Evolutionary conservation across 371 early-diverging fungal species (phyloP).

Genomic region (Coemansia sp.): DNA sequence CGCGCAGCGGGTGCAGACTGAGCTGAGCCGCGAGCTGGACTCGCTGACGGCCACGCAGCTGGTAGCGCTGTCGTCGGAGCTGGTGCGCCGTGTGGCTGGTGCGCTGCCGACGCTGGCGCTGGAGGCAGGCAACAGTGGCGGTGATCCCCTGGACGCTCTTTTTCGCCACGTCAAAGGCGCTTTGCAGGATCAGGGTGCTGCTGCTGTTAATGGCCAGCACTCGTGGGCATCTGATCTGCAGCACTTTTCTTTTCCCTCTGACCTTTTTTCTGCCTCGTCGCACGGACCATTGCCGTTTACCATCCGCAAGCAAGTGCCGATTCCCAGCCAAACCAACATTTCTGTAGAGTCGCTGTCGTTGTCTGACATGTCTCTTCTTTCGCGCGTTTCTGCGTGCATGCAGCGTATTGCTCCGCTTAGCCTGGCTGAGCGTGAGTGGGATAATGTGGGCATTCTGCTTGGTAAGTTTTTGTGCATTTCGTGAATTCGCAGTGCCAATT

Average conservation of each 20-base stretch:
- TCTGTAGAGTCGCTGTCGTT: slow-evolving; percentile 18
- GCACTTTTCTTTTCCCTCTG: slow-evolving; percentile 4
- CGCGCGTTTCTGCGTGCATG: slow-evolving; percentile 57
- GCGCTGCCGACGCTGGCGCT: slow-evolving; percentile 41
- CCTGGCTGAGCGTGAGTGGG: slow-evolving; percentile 90
- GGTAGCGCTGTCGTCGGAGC: slow-evolving; percentile 49
- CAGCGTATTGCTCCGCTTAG: slow-evolving; percentile 85
- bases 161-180: slow-evolving; percentile 35
- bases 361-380: slow-evolving; percentile 37
- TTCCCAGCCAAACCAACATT: slow-evolving; percentile 4
- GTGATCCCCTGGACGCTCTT: slow-evolving; percentile 35
- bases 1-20: slow-evolving; percentile 10
- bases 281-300: slow-evolving; percentile 24
- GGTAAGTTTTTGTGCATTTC: slow-evolving; percentile 53
- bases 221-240: background rate
- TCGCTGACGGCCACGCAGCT: slow-evolving; percentile 43
- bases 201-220: slow-evolving; percentile 3
- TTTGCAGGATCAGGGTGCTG: slow-evolving; percentile 12
- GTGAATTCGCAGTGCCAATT: no score
- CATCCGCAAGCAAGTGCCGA: slow-evolving; percentile 26
- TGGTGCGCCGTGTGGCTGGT: slow-evolving; percentile 42
- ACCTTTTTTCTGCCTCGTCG: slow-evolving; percentile 10
- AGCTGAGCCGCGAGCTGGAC: slow-evolving; percentile 23
- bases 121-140: slow-evolving; percentile 22
- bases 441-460: slow-evolving; percentile 92